These are phyloP conservation scores for Pleurotus platypus DNA, from an alignment of 768 basidiomycete genomes.

Conservation along the genomic window DNA sequence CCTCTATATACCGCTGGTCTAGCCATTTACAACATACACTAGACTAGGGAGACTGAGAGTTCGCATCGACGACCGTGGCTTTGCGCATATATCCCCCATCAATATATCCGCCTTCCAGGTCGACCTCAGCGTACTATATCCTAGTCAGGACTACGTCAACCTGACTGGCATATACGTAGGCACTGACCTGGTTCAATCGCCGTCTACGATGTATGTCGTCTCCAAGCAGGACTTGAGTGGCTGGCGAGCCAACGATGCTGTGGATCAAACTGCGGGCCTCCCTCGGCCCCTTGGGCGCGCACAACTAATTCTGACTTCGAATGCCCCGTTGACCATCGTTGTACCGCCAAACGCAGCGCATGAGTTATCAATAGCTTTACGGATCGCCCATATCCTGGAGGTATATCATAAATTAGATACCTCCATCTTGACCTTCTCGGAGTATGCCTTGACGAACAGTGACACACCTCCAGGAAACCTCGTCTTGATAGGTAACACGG, in stretches of 20 bases:
- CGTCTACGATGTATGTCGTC: not conserved
- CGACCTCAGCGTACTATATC: not conserved
- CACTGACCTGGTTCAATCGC: not conserved
- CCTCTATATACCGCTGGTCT: not conserved
- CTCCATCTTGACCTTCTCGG: slow-evolving; percentile 47
- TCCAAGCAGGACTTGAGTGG: slow-evolving; percentile 3
- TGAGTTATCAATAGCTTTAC: slow-evolving; percentile 53
- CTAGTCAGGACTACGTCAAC: not conserved
- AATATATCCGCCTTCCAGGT: not conserved
- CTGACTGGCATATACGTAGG: not conserved
- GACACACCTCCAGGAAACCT: slow-evolving; percentile 43
- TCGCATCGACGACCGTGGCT: not conserved
- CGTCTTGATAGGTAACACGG: slow-evolving; percentile 50
- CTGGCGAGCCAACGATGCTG: slow-evolving; percentile 11
- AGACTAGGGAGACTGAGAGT: slow-evolving; percentile 4
- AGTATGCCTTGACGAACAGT: slow-evolving; percentile 24
- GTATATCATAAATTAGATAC: slow-evolving; percentile 70
- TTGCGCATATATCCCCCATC: not conserved
- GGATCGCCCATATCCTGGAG: slow-evolving; percentile 66
- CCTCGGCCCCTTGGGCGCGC: slow-evolving; percentile 48
- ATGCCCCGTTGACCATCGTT: slow-evolving; percentile 53
- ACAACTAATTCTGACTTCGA: slow-evolving; percentile 59
- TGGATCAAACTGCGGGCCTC: not conserved
- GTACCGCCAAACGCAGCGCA: slow-evolving; percentile 30
- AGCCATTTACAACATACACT: not conserved